Conservation (phyloP, 345 rosid species). For the Draba incana region DNA sequence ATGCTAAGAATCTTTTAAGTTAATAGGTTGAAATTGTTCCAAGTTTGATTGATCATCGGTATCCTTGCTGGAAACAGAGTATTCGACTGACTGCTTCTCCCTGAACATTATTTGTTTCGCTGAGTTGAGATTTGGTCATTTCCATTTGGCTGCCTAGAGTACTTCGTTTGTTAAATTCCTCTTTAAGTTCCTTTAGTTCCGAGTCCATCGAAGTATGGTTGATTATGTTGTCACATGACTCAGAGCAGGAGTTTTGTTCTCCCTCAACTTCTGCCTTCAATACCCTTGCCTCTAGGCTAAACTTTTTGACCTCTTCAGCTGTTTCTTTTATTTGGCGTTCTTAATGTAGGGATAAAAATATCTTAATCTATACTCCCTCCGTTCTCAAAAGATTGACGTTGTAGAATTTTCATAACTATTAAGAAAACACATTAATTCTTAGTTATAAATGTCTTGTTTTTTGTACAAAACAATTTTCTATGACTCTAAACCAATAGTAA, state of each 20-base stretch:
- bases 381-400: no score
- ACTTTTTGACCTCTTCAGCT: constrained; percentile 59
- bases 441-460: no score
- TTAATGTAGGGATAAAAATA: no score
- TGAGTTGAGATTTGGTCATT: constrained; percentile 52
- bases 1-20: no score
- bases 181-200: constrained; percentile 70
- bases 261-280: constrained; percentile 54
- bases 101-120: constrained; percentile 51
- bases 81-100: constrained; percentile 44
- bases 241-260: constrained; percentile 49
- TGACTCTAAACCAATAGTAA: no score
- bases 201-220: constrained; percentile 55
- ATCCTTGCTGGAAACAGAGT: constrained; percentile 50
- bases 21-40: constrained; percentile 29
- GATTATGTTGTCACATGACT: constrained; percentile 52
- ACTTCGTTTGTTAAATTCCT: constrained; percentile 62
- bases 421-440: no score
- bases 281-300: constrained; percentile 62
- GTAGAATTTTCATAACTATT: no score
- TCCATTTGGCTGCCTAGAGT: constrained; percentile 65
- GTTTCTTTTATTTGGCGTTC: no score
- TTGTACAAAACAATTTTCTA: no score
- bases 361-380: no score
- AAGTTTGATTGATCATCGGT: constrained; percentile 31